Conservation (phyloP, 1,284 basidiomycete genomes). For the Fomitopsis pinicola region DNA sequence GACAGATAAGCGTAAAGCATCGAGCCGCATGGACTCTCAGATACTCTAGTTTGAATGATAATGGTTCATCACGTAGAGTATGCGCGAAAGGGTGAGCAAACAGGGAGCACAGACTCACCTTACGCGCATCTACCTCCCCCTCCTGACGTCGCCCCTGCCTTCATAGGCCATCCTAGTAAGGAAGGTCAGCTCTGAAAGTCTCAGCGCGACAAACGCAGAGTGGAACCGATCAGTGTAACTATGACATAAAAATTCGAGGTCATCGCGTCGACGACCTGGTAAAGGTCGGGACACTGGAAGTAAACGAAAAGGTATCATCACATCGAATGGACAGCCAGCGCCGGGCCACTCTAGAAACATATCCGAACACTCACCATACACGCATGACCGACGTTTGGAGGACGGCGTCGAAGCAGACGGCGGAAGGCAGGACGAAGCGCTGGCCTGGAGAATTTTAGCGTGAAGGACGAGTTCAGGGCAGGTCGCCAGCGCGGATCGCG, state of each 20-base stretch:
- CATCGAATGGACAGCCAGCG: constrained; percentile 37
- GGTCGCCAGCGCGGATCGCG: background rate
- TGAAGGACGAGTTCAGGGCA: constrained; percentile 3
- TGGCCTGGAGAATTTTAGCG: background rate
- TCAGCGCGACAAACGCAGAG: background rate
- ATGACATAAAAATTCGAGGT: constrained; percentile 63
- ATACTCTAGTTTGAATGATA: constrained; percentile 86
- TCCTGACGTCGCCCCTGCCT: background rate
- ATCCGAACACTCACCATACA: background rate
- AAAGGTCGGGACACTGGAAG: constrained; percentile 44
- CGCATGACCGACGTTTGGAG: background rate
- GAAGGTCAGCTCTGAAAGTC: background rate
- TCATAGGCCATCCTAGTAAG: background rate
- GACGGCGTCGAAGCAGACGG: too few species aligned
- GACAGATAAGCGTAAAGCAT: constrained; percentile 65
- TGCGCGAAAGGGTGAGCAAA: background rate
- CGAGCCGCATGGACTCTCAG: constrained; percentile 58
- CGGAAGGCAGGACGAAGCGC: background rate
- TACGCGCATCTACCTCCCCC: background rate
- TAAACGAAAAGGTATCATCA: constrained; percentile 50
- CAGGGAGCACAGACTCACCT: constrained; percentile 8
- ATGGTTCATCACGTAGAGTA: constrained; percentile 45
- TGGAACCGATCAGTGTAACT: constrained; percentile 80
- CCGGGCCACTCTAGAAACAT: constrained; percentile 19
- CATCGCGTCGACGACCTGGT: constrained; percentile 49